A percentile compares a stretch with the other conserved stretches of the same genome.
Conservation (phyloP, 768 basidiomycete species). For the Leccinum uliginosum region DNA sequence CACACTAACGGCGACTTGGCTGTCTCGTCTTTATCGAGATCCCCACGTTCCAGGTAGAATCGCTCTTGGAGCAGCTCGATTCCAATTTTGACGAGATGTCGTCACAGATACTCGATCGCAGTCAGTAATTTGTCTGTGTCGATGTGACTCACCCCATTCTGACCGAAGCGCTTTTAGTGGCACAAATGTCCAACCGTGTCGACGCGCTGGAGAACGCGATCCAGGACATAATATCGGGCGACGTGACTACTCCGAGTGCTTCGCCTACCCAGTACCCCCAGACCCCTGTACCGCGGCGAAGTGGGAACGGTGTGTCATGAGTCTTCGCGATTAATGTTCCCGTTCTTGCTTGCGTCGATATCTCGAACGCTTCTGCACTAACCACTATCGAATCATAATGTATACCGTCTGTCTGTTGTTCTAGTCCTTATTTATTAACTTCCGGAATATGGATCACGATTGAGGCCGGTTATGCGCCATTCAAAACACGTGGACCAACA, state of each 20-base stretch:
- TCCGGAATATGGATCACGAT: neutral
- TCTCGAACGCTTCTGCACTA: slow-evolving; percentile 14
- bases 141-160: neutral
- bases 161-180: slow-evolving; percentile 52
- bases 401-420: slow-evolving; percentile 17
- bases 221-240: slow-evolving; percentile 86
- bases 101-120: slow-evolving; percentile 77
- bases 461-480: neutral
- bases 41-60: slow-evolving; percentile 64
- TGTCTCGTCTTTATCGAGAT: neutral
- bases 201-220: slow-evolving; percentile 87
- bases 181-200: slow-evolving; percentile 87
- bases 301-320: slow-evolving; percentile 33
- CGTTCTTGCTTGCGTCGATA: slow-evolving; percentile 17
- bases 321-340: slow-evolving; percentile 9
- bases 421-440: neutral
- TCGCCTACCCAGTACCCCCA: slow-evolving; percentile 48
- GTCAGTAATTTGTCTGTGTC: slow-evolving; percentile 40
- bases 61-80: slow-evolving; percentile 83
- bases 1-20: slow-evolving; percentile 6
- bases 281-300: slow-evolving; percentile 39
- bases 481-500: neutral
- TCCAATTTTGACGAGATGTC: slow-evolving; percentile 92
- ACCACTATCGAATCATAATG: slow-evolving; percentile 12
- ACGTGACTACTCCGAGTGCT: slow-evolving; percentile 45